Base-by-base conservation (phyloP, 306 rosid genomes). In the Quercus mongolica region DNA sequence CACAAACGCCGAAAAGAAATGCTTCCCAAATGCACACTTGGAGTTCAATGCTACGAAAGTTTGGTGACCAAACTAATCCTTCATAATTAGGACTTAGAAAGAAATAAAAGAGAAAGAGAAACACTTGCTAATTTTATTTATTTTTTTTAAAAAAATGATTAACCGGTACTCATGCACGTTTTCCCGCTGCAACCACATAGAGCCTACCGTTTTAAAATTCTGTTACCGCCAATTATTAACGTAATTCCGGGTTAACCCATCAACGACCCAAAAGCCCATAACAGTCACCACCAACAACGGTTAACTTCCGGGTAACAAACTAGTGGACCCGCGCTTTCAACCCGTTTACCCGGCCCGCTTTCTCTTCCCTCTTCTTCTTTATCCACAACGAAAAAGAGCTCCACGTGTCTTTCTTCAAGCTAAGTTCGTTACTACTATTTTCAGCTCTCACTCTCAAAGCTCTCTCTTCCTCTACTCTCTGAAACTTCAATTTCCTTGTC, bases 371-470 rank as follows among this genome's bases (percentile, higher is more conserved):
- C 28, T 4, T 52, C 3, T 6, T 69, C 75, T 41, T 44, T 93
- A 91, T 91, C 97, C 92, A 83, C 79, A 80, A 41, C 46, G 0
- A 41, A 41, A 41, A 41, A 89, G 10, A 31, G 62, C 84, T 76
- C 78, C 90, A 90, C 93, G 98, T 86, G 98, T 80, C 92, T 74
- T 83, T 86, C 79, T 72, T 81, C 80, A 68, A 78, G 72, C 88
- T 63, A 38, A 56, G 54, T 49, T 49, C 14, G 54, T 49, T 49
- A 49, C 15, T 49, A 12, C 54, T 10, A 13, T 13, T 69, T 85
- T 23, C 63, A 13, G 26, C 41, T 55, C 80, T 71, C 21, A 28
- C 77, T 57, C 67, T 20, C n/a, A 12, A 71, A 6, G 46, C 4
- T 13, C 67, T 52, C 71, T 56, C 81, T 61, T 54, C 85, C 56